Base-by-base conservation (phyloP, 1,139 yeast genomes). In the Yamadazyma atlantica region DNA sequence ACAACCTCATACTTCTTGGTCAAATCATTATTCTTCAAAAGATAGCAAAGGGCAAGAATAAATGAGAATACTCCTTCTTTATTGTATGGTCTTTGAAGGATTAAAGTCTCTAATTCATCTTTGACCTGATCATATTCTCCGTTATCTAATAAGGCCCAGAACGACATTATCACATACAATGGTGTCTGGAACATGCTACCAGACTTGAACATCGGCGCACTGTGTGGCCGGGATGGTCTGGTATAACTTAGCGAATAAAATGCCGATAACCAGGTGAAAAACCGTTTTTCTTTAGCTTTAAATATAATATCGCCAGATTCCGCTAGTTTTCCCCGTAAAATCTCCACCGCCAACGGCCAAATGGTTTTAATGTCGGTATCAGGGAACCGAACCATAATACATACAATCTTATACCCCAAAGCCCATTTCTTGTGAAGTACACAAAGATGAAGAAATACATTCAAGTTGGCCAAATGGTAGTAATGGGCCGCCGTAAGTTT, bases 291-390 rank as follows among this genome's bases (percentile, higher is more conserved):
- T 17, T 63, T 67, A n/a, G 58, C 55, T 33, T 57, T 57, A 33
- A 50, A 45, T 6, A 44, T 16, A 11, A 37, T 11, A 9, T 32
- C 28, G 10, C 33, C 10, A 10, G 33, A 27, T 18, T 18, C 24
- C 7, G 25, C 12, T 10, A 40, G 47, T 24, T 35, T 44, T 7
- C 44, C 46, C 28, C 53, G 43, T 17, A 69, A 41, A 33, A 64
- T 59, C 40, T 64, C 66, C 9, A 78, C 58, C 0, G 85, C 87
- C 1, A 80, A 34, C 1, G 82, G 75, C 87, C 88, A 82, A 8
- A 81, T 55, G 2, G 72, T 59, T 41, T 79, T 60, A 2, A 80
- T 52, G 53, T 82, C 85, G 4, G 76, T 66, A 2, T 57, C 55
- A 1, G 75, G 75, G 1, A 75, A 53, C 37, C 82, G 54, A 1